phyloP scores from a whole-genome alignment of 148 eudicot genomes.

The Spergularia bocconei region DNA sequence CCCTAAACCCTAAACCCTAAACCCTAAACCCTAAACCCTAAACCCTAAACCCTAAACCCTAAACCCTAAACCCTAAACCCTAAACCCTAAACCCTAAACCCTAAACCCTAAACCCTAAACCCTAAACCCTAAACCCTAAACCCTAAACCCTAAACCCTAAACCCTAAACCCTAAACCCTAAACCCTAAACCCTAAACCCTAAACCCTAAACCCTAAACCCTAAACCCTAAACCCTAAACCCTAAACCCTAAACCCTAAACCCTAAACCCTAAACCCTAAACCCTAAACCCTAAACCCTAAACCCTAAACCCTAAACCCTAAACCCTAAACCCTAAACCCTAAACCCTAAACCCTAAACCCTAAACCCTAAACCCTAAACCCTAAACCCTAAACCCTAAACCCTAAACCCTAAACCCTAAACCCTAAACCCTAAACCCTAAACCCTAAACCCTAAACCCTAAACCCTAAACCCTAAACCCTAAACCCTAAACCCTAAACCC shows the following conservation, averaged over 20 bases:
- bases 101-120: slow-evolving; percentile 29
- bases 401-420: slow-evolving; percentile 24
- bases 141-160: slow-evolving; percentile 24
- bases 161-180: slow-evolving; percentile 23
- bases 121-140: slow-evolving; percentile 29
- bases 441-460: slow-evolving; percentile 27
- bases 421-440: slow-evolving; percentile 30
- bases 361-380: slow-evolving; percentile 22
- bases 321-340: slow-evolving; percentile 12
- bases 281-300: slow-evolving; percentile 21
- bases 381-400: slow-evolving; percentile 19
- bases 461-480: slow-evolving; percentile 27
- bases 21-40: slow-evolving; percentile 30
- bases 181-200: slow-evolving; percentile 25
- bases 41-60: slow-evolving; percentile 27
- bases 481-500: slow-evolving; percentile 23
- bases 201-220: slow-evolving; percentile 22
- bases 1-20: slow-evolving; percentile 29
- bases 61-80: slow-evolving; percentile 29
- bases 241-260: slow-evolving; percentile 27
- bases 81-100: slow-evolving; percentile 29
- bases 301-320: slow-evolving; percentile 17
- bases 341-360: slow-evolving; percentile 19
- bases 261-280: slow-evolving; percentile 27
- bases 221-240: slow-evolving; percentile 21